Base-by-base conservation (phyloP, 345 rosid species). In the Eucalyptus rudis region DNA sequence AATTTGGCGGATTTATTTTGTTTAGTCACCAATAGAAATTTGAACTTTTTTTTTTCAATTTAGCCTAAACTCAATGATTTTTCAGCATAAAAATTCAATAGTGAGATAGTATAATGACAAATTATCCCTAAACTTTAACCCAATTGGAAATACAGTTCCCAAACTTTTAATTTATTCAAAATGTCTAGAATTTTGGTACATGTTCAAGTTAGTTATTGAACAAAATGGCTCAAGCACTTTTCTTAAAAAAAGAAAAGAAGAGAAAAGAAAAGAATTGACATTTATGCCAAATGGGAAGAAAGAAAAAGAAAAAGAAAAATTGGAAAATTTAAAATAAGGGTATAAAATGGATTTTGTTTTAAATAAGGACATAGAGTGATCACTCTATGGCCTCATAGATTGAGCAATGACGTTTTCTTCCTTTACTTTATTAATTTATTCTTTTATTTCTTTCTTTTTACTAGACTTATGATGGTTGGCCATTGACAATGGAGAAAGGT, bases 401-500 rank as follows among this genome's bases (percentile, higher is more conserved):
- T 56, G 29, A 56, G 12, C 6, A 56, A 22, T 24, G 29, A 22
- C 3, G 3, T 24, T 0, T 56, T 56, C 62, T 22, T 56, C 3
- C 3, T 56, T 56, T 4, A 56, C 12, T 56, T 56, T 56, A 22
- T 56, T 4, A 22, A 22, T 56, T 56, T 22, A 22, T 56, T 56
- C 3, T 0, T 9, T 56, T 56, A 4, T 10, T 56, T 10, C 8
- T 24, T 22, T 56, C 29, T 25, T 56, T 56, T 25, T 9, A 22
- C 6, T 4, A 10, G 27, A 13, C 62, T 1, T 0, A 56, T 56
- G 29, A 56, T 56, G 29, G 13, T 20, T 0, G 58, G 5, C 58
- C 10, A 19, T 52, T 0, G 4, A 52, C 0, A 19, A 20, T 20
- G 10, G 10, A 52, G 1, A 52, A 1, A 52, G 58, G 25, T 0